Percentiles rank a stretch among this genome's conserved stretches.
These are phyloP conservation scores for Tulasnella sp. DNA, from an alignment of 768 basidiomycete genomes.

Conservation along the genomic window DNA sequence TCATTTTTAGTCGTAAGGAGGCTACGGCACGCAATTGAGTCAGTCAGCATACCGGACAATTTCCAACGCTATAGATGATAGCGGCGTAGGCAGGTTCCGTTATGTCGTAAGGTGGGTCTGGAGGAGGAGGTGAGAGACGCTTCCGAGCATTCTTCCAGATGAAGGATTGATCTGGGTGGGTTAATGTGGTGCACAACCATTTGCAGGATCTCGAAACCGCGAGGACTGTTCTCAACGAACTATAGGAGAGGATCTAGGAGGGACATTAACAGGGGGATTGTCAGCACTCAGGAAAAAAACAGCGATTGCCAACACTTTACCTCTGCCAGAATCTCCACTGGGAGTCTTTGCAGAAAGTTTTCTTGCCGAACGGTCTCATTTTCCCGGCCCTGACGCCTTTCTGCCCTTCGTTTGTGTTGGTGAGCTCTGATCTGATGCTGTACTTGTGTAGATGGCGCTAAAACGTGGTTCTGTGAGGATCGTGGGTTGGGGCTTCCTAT, in stretches of 20 bases:
- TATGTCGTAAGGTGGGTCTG: slow-evolving; percentile 17
- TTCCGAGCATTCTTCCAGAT: slow-evolving; percentile 14
- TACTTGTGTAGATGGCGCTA: background rate
- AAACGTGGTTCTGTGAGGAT: background rate
- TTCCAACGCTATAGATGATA: slow-evolving; percentile 5
- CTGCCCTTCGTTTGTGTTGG: background rate
- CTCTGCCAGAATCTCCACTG: slow-evolving; percentile 5
- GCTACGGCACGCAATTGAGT: background rate
- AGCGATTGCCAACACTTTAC: background rate
- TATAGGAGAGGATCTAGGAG: slow-evolving; percentile 7
- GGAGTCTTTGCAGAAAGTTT: slow-evolving; percentile 7
- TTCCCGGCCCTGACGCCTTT: background rate
- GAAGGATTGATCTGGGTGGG: slow-evolving; percentile 4
- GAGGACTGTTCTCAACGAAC: background rate
- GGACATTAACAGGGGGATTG: background rate
- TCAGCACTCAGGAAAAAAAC: background rate
- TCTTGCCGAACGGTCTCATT: background rate
- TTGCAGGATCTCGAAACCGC: slow-evolving; percentile 6
- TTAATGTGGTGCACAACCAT: slow-evolving; percentile 18
- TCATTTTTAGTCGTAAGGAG: background rate
- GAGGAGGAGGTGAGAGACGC: background rate
- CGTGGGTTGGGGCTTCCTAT: background rate
- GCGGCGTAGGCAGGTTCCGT: slow-evolving; percentile 18
- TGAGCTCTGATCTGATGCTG: background rate
- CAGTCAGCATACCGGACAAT: background rate